Evolutionary conservation across 305 asterid species (phyloP), one percentile per base, ranked within the genome.

Genomic region (Fraxinus xanthoxyloides): DNA sequence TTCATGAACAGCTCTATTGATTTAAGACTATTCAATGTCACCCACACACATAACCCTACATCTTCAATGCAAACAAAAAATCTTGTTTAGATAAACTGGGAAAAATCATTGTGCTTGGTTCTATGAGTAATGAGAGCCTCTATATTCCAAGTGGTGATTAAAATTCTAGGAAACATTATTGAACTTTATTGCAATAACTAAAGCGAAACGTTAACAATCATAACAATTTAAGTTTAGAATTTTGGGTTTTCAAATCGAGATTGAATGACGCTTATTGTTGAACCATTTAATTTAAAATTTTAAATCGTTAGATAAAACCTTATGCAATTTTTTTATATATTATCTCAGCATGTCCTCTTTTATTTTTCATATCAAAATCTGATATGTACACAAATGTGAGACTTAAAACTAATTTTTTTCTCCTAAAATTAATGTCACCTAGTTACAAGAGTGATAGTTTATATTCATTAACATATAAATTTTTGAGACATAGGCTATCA

Each of bases 1-100:
- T 80, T 83, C 74, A 77, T 85, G 85, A 88, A 90, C 85, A 87
- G 87, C 79, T 87, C 86, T 67, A 28, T 72, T 86, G 92, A 88
- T 89, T 87, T 83, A 21, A 21, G 94, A 89, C 92, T 77, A 84
- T 75, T 89, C 92, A 73, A 79, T 85, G 82, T 78, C 82, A 79
- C 82, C 79, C 83, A 79, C 77, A 43, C 73, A 81, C 30, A 70
- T 15, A 56, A 73, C 83, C 84, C 85, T 86, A 84, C 89, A 78
- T 38, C 26, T 46, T 23, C 79, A 13, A 72, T 26, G 61, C 15
- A 77, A 30, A 76, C 75, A 77, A 81, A 80, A 78, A 69, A 78
- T 83, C 38, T 79, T 28, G 61, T 72, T 78, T 81, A 72, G 83
- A 79, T 79, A 79, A 83, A 61, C 78, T 51, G 26, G 73, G 9